phyloP scores from a whole-genome alignment of 306 rosid species.

The Vigna angularis region DNA sequence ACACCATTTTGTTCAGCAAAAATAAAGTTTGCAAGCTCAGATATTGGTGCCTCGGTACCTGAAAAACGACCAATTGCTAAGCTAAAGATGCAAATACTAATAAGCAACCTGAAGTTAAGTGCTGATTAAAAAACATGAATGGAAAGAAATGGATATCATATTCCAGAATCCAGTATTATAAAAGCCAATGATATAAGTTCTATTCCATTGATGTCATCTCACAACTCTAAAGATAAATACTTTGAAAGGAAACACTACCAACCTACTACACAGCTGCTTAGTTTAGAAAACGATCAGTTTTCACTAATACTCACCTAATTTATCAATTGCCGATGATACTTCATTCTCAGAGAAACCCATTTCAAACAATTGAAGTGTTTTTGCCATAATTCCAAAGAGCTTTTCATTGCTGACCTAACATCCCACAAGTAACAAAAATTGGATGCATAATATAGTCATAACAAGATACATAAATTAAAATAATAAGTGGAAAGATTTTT shows the following conservation, averaged over 20 bases:
- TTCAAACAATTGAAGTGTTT: constrained; percentile 82
- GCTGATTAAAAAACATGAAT: background rate
- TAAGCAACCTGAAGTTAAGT: constrained; percentile 22
- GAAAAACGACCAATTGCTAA: constrained; percentile 47
- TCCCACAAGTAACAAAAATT: constrained; percentile 26
- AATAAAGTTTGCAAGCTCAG: constrained; percentile 76
- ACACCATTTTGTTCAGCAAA: constrained; percentile 66
- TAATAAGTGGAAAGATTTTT: background rate
- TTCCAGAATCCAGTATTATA: constrained; percentile 39
- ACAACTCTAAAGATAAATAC: constrained; percentile 21
- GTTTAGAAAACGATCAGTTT: constrained; percentile 23
- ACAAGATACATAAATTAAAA: background rate
- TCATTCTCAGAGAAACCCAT: constrained; percentile 95
- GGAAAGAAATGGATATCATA: constrained; percentile 26
- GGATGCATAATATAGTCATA: constrained; percentile 25
- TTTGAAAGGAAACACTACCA: constrained; percentile 28
- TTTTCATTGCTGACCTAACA: constrained; percentile 68
- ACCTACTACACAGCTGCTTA: constrained; percentile 16
- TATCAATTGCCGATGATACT: constrained; percentile 88
- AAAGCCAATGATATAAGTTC: background rate
- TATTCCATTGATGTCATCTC: constrained; percentile 29
- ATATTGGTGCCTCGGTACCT: constrained; percentile 74
- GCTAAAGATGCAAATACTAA: constrained; percentile 37
- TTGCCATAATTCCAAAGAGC: constrained; percentile 88
- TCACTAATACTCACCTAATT: constrained; percentile 67